Evolutionary conservation across 2,329 filamentous ascomycete genomes (phyloP).

Genomic region (Scedosporium dehoogii): DNA sequence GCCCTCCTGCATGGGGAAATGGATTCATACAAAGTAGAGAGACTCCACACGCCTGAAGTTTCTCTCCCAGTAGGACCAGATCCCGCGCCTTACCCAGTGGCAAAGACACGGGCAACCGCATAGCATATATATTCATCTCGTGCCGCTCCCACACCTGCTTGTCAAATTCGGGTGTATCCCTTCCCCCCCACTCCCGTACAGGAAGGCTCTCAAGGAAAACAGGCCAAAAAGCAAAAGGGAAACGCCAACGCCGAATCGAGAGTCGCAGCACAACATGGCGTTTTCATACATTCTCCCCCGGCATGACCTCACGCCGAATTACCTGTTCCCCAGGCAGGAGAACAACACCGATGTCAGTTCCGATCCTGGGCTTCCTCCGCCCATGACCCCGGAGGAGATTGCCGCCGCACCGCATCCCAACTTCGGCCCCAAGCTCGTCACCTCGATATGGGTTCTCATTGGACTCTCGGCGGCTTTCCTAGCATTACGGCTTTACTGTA

Average conservation of each 20-base stretch:
- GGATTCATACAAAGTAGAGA: too few species aligned
- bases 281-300: background rate
- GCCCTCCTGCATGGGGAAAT: too few species aligned
- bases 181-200: background rate
- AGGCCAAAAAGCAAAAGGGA: background rate
- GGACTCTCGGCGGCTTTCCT: conserved; percentile 13
- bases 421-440: conserved; percentile 8
- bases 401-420: conserved; percentile 8
- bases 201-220: background rate
- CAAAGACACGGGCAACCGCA: too few species aligned
- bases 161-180: background rate
- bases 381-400: conserved; percentile 1
- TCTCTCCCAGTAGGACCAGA: too few species aligned
- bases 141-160: background rate
- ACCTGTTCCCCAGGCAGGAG: background rate
- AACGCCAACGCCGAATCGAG: background rate
- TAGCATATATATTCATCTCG: background rate
- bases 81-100: too few species aligned
- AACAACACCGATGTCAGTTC: background rate
- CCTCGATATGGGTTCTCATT: conserved; percentile 14
- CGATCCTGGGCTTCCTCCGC: background rate
- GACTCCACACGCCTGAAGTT: too few species aligned
- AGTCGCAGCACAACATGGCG: background rate
- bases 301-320: background rate
- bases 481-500: conserved; percentile 15